Evolutionary conservation across 2,329 filamentous ascomycete species (phyloP).

Genomic region (Aspergillus latus): DNA sequence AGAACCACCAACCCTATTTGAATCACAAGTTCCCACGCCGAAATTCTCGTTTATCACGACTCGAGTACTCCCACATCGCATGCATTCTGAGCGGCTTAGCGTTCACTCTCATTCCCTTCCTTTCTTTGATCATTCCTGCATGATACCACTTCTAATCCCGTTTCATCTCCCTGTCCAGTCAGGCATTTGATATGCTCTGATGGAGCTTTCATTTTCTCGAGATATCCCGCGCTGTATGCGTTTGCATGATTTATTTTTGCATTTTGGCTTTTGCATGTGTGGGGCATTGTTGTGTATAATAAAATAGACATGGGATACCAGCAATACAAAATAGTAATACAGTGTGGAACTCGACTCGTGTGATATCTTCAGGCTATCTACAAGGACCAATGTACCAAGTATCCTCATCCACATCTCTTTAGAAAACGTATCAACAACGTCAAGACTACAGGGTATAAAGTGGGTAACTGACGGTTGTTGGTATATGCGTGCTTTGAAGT

Average conservation of each 20-base stretch:
- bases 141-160: conserved; percentile 9
- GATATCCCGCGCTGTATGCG: conserved; percentile 13
- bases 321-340: neutral
- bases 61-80: conserved; percentile 17
- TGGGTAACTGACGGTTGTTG: too few species aligned
- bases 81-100: conserved; percentile 19
- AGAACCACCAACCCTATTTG: too few species aligned
- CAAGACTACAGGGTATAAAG: neutral
- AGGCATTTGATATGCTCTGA: conserved; percentile 6
- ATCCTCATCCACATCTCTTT: too few species aligned
- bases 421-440: neutral
- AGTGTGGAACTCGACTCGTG: neutral
- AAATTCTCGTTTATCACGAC: conserved; percentile 12
- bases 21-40: neutral
- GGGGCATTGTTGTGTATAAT: neutral
- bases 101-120: conserved; percentile 4
- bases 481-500: too few species aligned
- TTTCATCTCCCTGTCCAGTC: neutral
- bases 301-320: neutral
- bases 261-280: neutral
- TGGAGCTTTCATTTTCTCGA: neutral
- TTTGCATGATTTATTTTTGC: conserved; percentile 1
- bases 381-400: too few species aligned
- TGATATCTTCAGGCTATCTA: neutral
- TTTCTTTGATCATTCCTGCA: conserved; percentile 1